Evolutionary conservation across 139 green algal species (phyloP).

Genomic region (Auxenochlorella pyrenoidosa): DNA sequence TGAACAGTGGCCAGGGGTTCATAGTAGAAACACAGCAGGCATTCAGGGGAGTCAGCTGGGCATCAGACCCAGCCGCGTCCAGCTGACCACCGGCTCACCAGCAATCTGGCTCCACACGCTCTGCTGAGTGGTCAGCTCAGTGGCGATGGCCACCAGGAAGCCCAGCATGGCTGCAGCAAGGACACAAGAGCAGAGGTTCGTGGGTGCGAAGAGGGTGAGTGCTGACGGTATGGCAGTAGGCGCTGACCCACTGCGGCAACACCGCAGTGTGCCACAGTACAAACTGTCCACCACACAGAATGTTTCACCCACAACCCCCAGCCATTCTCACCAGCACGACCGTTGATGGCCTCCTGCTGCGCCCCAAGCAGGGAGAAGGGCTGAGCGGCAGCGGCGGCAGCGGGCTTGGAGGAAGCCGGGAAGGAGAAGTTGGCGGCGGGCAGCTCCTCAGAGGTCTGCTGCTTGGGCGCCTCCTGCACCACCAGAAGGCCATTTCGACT

Average conservation of each 20-base stretch:
- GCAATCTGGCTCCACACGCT: slow-evolving; percentile 25
- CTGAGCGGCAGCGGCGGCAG: background rate
- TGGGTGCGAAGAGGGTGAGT: background rate
- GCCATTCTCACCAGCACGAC: background rate
- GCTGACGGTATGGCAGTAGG: background rate
- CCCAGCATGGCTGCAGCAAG: slow-evolving; percentile 19
- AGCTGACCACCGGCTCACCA: background rate
- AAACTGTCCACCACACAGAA: background rate
- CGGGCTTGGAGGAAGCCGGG: background rate
- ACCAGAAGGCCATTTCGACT: background rate
- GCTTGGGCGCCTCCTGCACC: background rate
- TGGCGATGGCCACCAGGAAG: background rate
- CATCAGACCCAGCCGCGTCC: background rate
- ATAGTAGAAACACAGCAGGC: too few relatives aligned
- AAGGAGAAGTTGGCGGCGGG: background rate
- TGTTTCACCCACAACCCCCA: background rate
- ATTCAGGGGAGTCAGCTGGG: too few relatives aligned
- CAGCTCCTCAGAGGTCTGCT: background rate
- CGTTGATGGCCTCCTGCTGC: slow-evolving; percentile 28
- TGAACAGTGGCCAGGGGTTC: too few relatives aligned
- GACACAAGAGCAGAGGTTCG: too few relatives aligned
- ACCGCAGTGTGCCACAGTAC: background rate
- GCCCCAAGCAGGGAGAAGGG: slow-evolving; percentile 2
- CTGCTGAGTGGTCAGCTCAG: slow-evolving; percentile 17
- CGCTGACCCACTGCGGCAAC: background rate